These are phyloP conservation scores for Vararia minispora DNA, from an alignment of 768 basidiomycete genomes.

Conservation along the genomic window DNA sequence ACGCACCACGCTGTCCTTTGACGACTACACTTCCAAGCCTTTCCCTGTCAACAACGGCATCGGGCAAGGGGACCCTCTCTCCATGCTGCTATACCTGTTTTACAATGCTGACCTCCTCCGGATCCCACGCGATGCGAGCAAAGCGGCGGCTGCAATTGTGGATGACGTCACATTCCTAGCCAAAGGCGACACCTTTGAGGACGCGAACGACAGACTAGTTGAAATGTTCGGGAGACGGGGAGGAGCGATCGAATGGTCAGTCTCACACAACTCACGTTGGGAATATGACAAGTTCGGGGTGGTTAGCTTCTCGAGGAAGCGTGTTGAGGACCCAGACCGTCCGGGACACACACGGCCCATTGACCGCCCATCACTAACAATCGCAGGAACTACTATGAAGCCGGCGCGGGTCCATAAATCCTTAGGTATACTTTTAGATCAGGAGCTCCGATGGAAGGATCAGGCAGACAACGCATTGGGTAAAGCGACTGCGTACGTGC, in stretches of 20 bases:
- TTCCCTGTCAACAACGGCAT: slow-evolving; percentile 11
- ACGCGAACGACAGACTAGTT: not conserved
- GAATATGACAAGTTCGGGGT: too few relatives aligned
- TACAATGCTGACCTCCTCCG: slow-evolving; percentile 17
- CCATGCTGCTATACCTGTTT: slow-evolving; percentile 13
- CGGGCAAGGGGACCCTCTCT: slow-evolving; percentile 17
- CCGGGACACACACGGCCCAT: too few relatives aligned
- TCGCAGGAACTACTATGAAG: too few relatives aligned
- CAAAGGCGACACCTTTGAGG: slow-evolving; percentile 13
- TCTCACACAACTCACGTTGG: too few relatives aligned
- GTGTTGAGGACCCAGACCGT: too few relatives aligned
- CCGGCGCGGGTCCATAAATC: too few relatives aligned
- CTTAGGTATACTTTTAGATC: too few relatives aligned
- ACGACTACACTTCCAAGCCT: slow-evolving; percentile 10
- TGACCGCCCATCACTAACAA: too few relatives aligned
- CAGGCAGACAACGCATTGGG: not conserved
- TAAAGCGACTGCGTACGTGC: not conserved
- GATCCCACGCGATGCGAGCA: not conserved
- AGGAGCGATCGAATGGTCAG: not conserved
- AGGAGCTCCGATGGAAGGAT: too few relatives aligned
- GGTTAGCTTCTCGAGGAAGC: too few relatives aligned
- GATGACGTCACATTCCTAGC: too few relatives aligned
- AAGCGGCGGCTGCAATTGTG: slow-evolving; percentile 2
- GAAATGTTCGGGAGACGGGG: not conserved
- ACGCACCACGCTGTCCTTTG: slow-evolving; percentile 8